Conservation (phyloP, 108 stramenopile genomes). For the Cyclotella sp. region DNA sequence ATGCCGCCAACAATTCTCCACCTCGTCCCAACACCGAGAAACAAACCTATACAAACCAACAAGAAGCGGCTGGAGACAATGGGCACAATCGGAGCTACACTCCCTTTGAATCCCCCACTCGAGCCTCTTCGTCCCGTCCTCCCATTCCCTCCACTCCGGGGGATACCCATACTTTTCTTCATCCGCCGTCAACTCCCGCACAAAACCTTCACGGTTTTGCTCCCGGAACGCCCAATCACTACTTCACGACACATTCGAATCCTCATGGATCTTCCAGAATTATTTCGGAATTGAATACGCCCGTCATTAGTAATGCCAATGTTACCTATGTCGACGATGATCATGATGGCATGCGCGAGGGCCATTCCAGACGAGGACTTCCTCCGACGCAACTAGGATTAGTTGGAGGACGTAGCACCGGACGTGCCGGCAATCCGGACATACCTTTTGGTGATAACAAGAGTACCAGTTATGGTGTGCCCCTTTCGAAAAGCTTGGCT, state of each 20-base stretch:
- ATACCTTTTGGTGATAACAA: background rate
- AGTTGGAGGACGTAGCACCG: too few species aligned
- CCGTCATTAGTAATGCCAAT: constrained; percentile 27
- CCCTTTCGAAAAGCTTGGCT: background rate
- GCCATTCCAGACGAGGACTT: background rate
- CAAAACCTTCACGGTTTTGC: background rate
- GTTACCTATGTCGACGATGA: constrained; percentile 21
- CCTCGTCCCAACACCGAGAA: background rate
- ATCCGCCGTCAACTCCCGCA: background rate
- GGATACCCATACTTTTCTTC: background rate
- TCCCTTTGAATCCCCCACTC: constrained; percentile 13
- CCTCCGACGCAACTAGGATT: background rate
- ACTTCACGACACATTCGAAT: background rate
- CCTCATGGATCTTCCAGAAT: background rate
- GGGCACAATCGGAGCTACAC: constrained; percentile 5
- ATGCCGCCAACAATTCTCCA: background rate
- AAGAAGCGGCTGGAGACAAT: too few species aligned
- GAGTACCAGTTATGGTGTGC: constrained; percentile 15
- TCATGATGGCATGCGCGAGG: too few species aligned
- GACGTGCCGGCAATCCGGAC: background rate
- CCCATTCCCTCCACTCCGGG: constrained; percentile 13
- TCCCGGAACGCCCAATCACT: constrained; percentile 4
- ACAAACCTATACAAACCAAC: background rate
- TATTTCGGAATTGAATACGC: constrained; percentile 9
- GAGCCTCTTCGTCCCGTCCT: background rate